These are phyloP conservation scores for Vigna trinervia DNA, from an alignment of 306 rosid genomes.

Conservation along the genomic window DNA sequence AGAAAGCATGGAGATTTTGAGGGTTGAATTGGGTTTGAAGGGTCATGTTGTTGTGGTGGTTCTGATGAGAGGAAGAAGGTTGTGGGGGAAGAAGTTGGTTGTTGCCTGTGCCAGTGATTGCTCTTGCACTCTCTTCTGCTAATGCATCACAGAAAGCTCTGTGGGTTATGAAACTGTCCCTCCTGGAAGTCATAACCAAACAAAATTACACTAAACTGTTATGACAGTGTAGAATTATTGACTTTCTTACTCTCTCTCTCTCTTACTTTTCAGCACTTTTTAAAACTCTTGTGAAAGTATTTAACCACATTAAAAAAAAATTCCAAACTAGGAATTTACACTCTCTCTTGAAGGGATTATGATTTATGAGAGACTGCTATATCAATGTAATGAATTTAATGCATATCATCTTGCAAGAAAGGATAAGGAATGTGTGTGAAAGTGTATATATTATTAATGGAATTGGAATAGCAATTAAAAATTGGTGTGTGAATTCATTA, in stretches of 20 bases:
- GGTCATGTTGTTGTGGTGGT: conserved; percentile 41
- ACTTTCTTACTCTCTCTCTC: conserved; percentile 36
- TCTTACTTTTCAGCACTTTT: conserved; percentile 34
- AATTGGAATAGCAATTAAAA: conserved; percentile 2
- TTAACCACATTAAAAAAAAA: conserved; percentile 30
- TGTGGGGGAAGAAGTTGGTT: conserved; percentile 54
- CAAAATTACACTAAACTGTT: conserved; percentile 44
- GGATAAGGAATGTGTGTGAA: conserved; percentile 15
- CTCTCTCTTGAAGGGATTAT: conserved; percentile 33
- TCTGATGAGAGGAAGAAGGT: conserved; percentile 36
- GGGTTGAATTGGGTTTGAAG: conserved; percentile 58
- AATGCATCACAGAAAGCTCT: conserved; percentile 99
- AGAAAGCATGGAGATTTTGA: conserved; percentile 47
- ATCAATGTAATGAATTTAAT: conserved; percentile 33
- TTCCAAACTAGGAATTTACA: conserved; percentile 37
- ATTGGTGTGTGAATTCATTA: conserved; percentile 5
- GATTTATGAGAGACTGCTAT: conserved; percentile 27
- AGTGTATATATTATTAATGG: conserved; percentile 9
- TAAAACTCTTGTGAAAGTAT: not conserved
- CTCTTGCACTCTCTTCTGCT: conserved; percentile 91
- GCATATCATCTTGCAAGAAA: conserved; percentile 31
- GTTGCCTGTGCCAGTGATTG: conserved; percentile 36
- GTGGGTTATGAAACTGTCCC: conserved; percentile 98
- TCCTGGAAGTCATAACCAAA: conserved; percentile 60
- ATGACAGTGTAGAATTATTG: conserved; percentile 42